These are phyloP conservation scores for Mallotus japonicus DNA, from an alignment of 441 rosid species.

Conservation along the genomic window DNA sequence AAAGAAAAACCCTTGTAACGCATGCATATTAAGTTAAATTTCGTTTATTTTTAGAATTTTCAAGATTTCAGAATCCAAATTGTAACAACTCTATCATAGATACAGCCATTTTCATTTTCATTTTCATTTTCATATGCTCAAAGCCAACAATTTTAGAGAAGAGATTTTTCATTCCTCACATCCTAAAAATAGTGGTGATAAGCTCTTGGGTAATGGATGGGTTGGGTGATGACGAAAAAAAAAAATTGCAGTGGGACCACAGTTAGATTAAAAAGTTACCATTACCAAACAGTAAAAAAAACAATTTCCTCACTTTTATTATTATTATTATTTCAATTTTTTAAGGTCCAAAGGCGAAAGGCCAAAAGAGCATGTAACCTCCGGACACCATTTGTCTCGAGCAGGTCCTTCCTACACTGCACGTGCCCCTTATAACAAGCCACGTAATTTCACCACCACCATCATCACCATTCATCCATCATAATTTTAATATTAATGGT, in stretches of 20 bases:
- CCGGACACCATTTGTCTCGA: slow-evolving; percentile 33
- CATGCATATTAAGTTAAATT: neutral
- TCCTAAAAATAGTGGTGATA: neutral
- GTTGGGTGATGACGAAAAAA: no score
- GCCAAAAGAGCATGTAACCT: slow-evolving; percentile 23
- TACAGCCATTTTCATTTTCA: neutral
- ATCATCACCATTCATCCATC: neutral
- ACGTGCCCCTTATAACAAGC: slow-evolving; percentile 46
- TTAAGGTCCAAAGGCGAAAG: neutral
- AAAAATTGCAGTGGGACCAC: neutral
- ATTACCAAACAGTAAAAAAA: neutral
- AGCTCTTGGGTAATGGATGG: neutral
- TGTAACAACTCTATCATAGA: neutral
- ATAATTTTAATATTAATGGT: no score
- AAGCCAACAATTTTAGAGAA: neutral
- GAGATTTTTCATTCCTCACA: neutral
- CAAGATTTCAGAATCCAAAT: neutral
- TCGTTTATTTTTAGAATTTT: neutral
- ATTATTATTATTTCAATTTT: no score
- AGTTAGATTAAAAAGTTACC: neutral
- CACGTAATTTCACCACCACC: slow-evolving; percentile 28
- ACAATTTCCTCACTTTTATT: neutral
- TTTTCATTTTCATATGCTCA: neutral
- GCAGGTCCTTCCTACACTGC: slow-evolving; percentile 25
- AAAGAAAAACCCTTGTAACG: neutral